Base-by-base conservation (phyloP, 257 asterid genomes). In the Eucommia ulmoides region DNA sequence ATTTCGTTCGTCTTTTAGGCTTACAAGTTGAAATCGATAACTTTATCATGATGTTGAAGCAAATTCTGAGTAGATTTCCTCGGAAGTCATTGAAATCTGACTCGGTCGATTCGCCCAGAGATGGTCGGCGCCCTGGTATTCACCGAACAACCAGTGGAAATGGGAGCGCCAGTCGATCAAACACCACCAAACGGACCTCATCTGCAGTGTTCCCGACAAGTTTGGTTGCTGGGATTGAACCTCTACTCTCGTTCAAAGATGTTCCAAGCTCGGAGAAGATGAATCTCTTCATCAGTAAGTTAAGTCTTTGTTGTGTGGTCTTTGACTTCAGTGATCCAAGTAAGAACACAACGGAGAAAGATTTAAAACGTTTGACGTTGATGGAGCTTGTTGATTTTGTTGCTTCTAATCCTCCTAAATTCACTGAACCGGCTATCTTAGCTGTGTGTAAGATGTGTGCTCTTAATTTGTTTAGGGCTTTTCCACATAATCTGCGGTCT, bases 21-120 rank as follows among this genome's bases (percentile, higher is more conserved):
- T n/a, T n/a, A n/a, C n/a, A n/a, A n/a, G n/a, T n/a, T n/a, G n/a
- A n/a, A n/a, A n/a, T n/a, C n/a, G n/a, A n/a, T n/a, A n/a, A n/a
- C n/a, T n/a, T n/a, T n/a, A n/a, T n/a, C n/a, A n/a, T n/a, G n/a
- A 41, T 88, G 97, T 80, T 81, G 93, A 88, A 82, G 73, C 83
- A 78, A 62, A 38, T 84, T 58, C 71, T 88, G 29, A 76, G 71
- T 33, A 82, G 70, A 65, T 65, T 84, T 63, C 97, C 91, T 1
- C 49, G 67, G 64, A 84, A 84, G 62, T 61, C 93, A 52, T 64
- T 47, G 49, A 77, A 71, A 67, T 51, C 75, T 46, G 82, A 73
- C 53, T 62, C 66, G 9, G 74, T 50, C 20, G 63, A 75, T 33
- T 63, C 67, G 19, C 19, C 53, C 3, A 71, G 73, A 55, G 67